Percentiles rank a stretch among this genome's conserved stretches.
Conservation (phyloP, 768 basidiomycete genomes). For the Tylopilus plumbeoviolaceoides region DNA sequence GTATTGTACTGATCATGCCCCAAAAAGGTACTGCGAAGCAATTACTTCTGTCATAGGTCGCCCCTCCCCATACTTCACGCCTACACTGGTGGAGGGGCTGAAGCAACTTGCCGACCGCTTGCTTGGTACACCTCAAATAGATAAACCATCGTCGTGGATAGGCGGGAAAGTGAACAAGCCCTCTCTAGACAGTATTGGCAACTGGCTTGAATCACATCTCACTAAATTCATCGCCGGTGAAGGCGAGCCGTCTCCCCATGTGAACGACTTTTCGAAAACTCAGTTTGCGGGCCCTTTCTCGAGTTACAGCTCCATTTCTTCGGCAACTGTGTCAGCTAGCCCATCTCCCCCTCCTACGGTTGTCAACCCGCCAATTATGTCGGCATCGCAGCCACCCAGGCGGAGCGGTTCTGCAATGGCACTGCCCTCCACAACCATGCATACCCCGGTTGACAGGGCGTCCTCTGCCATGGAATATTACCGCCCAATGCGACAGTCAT, state of each 20-base stretch:
- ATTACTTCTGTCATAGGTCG: constrained; percentile 65
- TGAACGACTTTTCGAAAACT: constrained; percentile 32
- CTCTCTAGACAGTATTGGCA: constrained; percentile 85
- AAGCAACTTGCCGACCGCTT: constrained; percentile 78
- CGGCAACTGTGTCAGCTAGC: constrained; percentile 66
- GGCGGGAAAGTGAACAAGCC: constrained; percentile 83
- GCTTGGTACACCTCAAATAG: constrained; percentile 62
- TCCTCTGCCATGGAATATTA: constrained; percentile 76
- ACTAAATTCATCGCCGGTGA: constrained; percentile 96
- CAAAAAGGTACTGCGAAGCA: constrained; percentile 90
- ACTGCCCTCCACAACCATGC: constrained; percentile 42
- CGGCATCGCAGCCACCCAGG: constrained; percentile 42
- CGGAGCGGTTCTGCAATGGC: constrained; percentile 72
- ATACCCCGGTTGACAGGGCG: constrained; percentile 60
- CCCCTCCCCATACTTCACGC: constrained; percentile 62
- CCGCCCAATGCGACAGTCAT: constrained; percentile 45
- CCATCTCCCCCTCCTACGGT: constrained; percentile 70
- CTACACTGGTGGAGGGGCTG: constrained; percentile 65
- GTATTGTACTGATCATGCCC: neutral
- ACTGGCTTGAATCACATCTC: constrained; percentile 88
- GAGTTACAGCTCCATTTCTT: constrained; percentile 90
- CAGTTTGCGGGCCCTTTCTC: constrained; percentile 78
- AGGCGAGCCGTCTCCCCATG: constrained; percentile 38
- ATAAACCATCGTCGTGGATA: constrained; percentile 85
- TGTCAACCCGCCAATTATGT: constrained; percentile 34